A percentile compares a stretch with the other conserved stretches of the same genome.
phyloP scores from a whole-genome alignment of 306 rosid genomes.

The Abrus pulchellus region DNA sequence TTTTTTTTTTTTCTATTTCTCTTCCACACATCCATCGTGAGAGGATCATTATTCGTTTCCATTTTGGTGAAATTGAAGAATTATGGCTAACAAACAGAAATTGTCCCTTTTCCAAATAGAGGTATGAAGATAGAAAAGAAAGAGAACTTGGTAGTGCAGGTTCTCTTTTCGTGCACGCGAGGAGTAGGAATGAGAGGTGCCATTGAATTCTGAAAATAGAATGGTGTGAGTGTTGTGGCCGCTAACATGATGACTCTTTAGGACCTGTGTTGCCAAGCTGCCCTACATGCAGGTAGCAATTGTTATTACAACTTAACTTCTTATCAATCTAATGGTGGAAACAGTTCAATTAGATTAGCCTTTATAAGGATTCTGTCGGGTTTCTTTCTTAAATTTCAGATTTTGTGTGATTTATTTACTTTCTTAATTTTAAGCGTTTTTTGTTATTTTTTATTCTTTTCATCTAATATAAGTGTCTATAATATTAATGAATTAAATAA shows the following conservation, averaged over 20 bases:
- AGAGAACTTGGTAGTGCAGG: neutral
- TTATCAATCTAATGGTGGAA: too few relatives aligned
- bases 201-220: slow-evolving; percentile 29
- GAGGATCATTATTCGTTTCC: neutral
- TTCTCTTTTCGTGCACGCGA: slow-evolving; percentile 52
- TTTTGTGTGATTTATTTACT: too few relatives aligned
- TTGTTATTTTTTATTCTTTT: too few relatives aligned
- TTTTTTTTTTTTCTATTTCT: too few relatives aligned
- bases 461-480: too few relatives aligned
- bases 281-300: slow-evolving; percentile 26
- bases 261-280: slow-evolving; percentile 19
- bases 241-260: slow-evolving; percentile 40
- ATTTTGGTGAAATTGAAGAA: slow-evolving; percentile 25
- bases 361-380: too few relatives aligned
- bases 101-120: neutral
- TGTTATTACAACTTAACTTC: neutral
- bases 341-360: too few relatives aligned
- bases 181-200: slow-evolving; percentile 18
- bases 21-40: too few relatives aligned
- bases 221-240: slow-evolving; percentile 18
- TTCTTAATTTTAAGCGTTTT: too few relatives aligned
- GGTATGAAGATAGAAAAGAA: neutral
- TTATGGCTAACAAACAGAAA: neutral
- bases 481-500: too few relatives aligned
- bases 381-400: too few relatives aligned